Conservation (phyloP, 768 basidiomycete genomes). For the Cyathus striatus region DNA sequence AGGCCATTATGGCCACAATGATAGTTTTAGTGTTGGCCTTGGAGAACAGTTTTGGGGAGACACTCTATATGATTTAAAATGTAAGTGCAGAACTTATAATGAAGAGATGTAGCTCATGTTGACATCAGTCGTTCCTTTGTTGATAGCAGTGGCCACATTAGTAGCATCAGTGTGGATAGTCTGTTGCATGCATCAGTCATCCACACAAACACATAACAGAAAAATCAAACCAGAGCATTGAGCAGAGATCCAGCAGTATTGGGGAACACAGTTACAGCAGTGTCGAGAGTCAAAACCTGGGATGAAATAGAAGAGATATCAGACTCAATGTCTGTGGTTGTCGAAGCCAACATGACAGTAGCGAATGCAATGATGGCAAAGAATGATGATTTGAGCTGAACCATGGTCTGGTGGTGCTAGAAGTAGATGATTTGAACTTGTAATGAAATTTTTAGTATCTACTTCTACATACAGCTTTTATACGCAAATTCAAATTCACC, state of each 20-base stretch:
- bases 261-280: slow-evolving; percentile 23
- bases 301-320: slow-evolving; percentile 22
- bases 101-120: too few relatives aligned
- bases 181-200: slow-evolving; percentile 5
- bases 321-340: slow-evolving; percentile 19
- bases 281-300: slow-evolving; percentile 21
- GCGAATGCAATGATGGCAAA: background rate
- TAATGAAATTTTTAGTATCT: too few relatives aligned
- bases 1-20: slow-evolving; percentile 10
- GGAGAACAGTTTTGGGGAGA: slow-evolving; percentile 12
- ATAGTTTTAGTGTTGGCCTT: slow-evolving; percentile 16
- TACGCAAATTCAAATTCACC: too few relatives aligned
- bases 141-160: slow-evolving; percentile 12
- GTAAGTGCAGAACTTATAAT: too few relatives aligned
- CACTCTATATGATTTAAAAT: background rate
- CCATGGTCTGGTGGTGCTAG: slow-evolving; percentile 8
- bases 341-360: slow-evolving; percentile 10
- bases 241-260: slow-evolving; percentile 13
- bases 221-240: slow-evolving; percentile 18
- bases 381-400: slow-evolving; percentile 3
- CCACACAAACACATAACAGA: background rate
- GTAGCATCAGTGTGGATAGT: slow-evolving; percentile 18
- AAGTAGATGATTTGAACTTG: too few relatives aligned
- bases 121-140: slow-evolving; percentile 21
- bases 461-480: too few relatives aligned